Evolutionary conservation across 768 basidiomycete genomes (phyloP), one percentile per base, ranked within the genome.

Genomic region (Suillus brevipes): DNA sequence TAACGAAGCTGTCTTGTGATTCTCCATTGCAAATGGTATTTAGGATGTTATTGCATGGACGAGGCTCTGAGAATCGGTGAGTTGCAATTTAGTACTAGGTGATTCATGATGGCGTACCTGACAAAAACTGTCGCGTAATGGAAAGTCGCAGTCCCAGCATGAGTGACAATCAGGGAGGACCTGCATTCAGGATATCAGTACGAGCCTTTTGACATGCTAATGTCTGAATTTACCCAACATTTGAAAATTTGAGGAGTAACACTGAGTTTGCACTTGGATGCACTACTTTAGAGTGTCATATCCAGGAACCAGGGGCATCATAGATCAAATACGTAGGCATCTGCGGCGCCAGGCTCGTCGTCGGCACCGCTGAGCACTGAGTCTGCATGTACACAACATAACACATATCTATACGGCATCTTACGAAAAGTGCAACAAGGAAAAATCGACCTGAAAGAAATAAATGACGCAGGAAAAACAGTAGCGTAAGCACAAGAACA

Each of bases 1-100:
- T 94, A 94, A 14, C 89, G 87, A n/a, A 99, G 81, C 67, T 96
- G 94, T 89, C 75, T 92, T 95, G 40, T 93, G 90, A 63, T 90
- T 88, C 72, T 91, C 50, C 14, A 52, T 8, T 18, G 25, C 90
- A 68, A 95, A 94, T 3, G 95, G 89, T 60, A 95, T 87, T 69
- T 89, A 85, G 14, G 95, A 90, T 31, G 16, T 9, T 38, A 96
- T 89, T 20, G 94, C 89, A 69, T 89, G 87, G 62, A 97, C 78
- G 62, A 97, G 81, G 62, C 84, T 84, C 93, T 96, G 71, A 12
- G 38, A 31, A 56, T 47, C 43, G 23, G 43, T 67, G 47, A 72
- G 57, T 38, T 34, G 56, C 36, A 25, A 38, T 1, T 50, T 34
- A 59, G 31, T 40, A 40, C 25, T 34, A 31, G 4, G 52, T 4